A percentile compares a stretch with the other conserved stretches of the same genome.
Conservation (phyloP, 176 grass and related monocot genomes). For the Pharus latifolius region DNA sequence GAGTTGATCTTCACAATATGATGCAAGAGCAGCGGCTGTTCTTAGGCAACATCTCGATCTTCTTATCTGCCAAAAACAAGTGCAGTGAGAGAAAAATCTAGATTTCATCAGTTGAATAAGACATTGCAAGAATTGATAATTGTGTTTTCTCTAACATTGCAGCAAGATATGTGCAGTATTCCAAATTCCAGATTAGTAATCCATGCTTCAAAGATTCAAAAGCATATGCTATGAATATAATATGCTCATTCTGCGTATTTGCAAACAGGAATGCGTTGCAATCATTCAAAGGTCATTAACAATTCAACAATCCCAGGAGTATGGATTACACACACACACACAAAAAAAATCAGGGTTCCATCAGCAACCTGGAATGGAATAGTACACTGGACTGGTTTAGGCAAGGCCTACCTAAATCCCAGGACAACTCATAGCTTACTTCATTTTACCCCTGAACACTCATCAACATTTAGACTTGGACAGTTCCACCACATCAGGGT, state of each 20-base stretch:
- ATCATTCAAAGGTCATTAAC: no score
- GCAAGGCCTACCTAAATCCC: neutral
- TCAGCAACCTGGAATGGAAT: no score
- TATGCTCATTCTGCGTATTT: neutral
- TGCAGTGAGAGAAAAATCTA: neutral
- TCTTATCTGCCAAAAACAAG: constrained; percentile 51
- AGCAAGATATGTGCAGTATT: neutral
- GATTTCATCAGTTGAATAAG: neutral
- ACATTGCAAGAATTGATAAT: no score
- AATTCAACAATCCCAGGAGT: neutral
- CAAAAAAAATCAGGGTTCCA: no score
- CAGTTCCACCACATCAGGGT: no score
- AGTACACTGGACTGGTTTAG: neutral
- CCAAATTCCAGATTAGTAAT: neutral
- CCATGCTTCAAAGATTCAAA: neutral
- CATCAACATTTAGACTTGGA: neutral
- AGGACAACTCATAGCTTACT: neutral
- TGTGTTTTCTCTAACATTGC: neutral
- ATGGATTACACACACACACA: neutral
- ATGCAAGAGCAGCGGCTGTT: constrained; percentile 55
- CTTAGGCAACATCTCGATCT: constrained; percentile 54
- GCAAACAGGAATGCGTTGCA: no score
- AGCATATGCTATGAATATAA: constrained; percentile 5
- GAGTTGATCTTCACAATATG: constrained; percentile 26
- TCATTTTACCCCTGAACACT: neutral